A percentile compares a stretch with the other conserved stretches of the same genome.
Conservation (phyloP, 257 asterid species). For the Lycium barbarum region DNA sequence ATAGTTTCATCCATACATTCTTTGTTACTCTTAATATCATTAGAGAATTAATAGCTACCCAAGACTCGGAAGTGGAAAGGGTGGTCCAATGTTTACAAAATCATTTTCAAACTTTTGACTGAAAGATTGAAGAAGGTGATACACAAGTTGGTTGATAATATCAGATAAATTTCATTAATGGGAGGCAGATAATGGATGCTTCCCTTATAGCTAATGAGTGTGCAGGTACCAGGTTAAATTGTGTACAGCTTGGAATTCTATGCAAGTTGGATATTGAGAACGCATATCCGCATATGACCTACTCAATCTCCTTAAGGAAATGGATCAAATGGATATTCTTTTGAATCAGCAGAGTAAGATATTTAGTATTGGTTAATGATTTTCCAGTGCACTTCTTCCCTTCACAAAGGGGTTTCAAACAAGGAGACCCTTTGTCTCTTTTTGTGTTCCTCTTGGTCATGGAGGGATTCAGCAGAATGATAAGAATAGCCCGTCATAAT, state of each 20-base stretch:
- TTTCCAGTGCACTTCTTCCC: background rate
- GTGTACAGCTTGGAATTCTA: background rate
- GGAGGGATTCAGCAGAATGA: conserved; percentile 18
- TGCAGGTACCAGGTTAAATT: background rate
- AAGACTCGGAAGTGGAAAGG: background rate
- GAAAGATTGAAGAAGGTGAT: conserved; percentile 18
- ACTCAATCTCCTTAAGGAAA: conserved; percentile 12
- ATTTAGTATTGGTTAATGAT: background rate
- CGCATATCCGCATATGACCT: background rate
- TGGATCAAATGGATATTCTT: conserved; percentile 14
- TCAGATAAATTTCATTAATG: conserved; percentile 4
- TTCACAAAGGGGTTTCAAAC: background rate
- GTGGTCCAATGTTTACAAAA: background rate
- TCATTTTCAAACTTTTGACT: background rate
- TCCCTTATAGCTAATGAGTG: conserved; percentile 19
- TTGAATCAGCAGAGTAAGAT: background rate
- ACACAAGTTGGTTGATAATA: conserved; percentile 6
- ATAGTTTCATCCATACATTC: conserved; percentile 13
- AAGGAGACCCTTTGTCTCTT: background rate
- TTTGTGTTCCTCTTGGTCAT: background rate
- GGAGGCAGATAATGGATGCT: conserved; percentile 1
- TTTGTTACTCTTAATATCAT: conserved; percentile 24
- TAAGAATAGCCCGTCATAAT: background rate
- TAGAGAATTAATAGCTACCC: conserved; percentile 14
- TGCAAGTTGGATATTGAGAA: conserved; percentile 1